A percentile compares a stretch with the other conserved stretches of the same genome.
Conservation (phyloP, 1,284 basidiomycete genomes). For the Pyrrhoderma noxium region DNA sequence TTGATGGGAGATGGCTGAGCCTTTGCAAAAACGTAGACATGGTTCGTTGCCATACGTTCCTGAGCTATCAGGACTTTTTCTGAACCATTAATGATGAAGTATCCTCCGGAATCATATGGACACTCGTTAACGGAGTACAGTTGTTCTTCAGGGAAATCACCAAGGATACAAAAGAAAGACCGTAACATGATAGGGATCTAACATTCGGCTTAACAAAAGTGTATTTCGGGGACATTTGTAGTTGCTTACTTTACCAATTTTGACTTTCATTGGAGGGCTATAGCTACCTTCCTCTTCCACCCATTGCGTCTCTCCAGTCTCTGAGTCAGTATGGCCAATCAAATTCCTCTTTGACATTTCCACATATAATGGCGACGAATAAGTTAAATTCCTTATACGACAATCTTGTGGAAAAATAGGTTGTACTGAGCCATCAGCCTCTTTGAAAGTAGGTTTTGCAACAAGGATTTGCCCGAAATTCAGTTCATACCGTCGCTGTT, state of each 20-base stretch:
- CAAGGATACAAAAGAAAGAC: conserved; percentile 91
- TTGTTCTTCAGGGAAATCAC: conserved; percentile 71
- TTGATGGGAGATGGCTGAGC: conserved; percentile 94
- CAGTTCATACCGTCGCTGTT: conserved; percentile 90
- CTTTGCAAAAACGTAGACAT: conserved; percentile 99
- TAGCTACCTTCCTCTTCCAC: conserved; percentile 46
- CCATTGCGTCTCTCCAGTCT: conserved; percentile 80
- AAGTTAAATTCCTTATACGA: conserved; percentile 88
- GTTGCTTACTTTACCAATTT: conserved; percentile 93
- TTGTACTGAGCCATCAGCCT: conserved; percentile 90
- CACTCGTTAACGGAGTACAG: conserved; percentile 94
- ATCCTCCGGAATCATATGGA: conserved; percentile 96
- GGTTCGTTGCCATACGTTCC: conserved; percentile 99
- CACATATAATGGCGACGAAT: conserved; percentile 94
- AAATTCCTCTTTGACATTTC: conserved; percentile 90
- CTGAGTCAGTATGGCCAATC: conserved; percentile 74
- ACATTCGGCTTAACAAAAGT: conserved; percentile 2
- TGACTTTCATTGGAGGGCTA: conserved; percentile 73
- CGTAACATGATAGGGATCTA: conserved; percentile 98
- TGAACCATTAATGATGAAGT: conserved; percentile 99
- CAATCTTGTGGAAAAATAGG: conserved; percentile 98
- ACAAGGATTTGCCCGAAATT: conserved; percentile 98
- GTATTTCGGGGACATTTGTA: not conserved
- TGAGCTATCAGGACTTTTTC: conserved; percentile 99
- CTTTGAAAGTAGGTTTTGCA: conserved; percentile 89